Base-by-base conservation (phyloP, 2,329 filamentous ascomycete genomes). In the Phyllosticta citribraziliensis region DNA sequence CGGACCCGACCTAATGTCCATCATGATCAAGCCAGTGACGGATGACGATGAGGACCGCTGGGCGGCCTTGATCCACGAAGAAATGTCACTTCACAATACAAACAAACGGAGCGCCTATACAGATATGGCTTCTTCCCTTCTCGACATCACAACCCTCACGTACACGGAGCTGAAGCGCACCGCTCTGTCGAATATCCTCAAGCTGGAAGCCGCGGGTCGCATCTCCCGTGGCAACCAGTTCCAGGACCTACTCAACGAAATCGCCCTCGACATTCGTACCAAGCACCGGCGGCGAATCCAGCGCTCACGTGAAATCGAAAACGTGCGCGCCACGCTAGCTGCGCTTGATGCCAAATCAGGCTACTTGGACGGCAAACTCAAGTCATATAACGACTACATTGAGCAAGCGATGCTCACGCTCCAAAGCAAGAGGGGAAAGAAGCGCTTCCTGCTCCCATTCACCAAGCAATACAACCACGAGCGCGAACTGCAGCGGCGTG, bases 401-500 rank as follows among this genome's bases (percentile, higher is more conserved):
- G 95, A 99, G 77, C 92, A 96, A 74, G 93, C 94, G 56, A 97
- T 99, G 90, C 83, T 92, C 63, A 99, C 95, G 4, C 80, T 99
- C 62, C 94, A 97, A 74, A 96, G 89, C 76, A 96, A 97, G 75
- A 97, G 97, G 76, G 92, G 88, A 64, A 95, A 95, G 78, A 96
- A 95, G 74, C 85, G 88, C 58, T 97, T 97, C 80, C 82, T 97
- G 61, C 83, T 99, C 73, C 94, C 94, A 14, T 99, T 99, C 74
- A 97, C 93, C 24, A 96, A 96, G 71, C 94, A 99, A 75, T 99
- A 96, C 84, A 96, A 97, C 75, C 94, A 99, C 76, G 91, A 97
- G 78, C 88, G 91, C 66, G 94, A 99, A 76, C 86, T 99, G 33
- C 91, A 97, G 71, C 88, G 91, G 62, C 88, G 88, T 8, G 94